phyloP scores from a whole-genome alignment of 2,329 filamentous ascomycete genomes.

The Cadophora sp. region DNA sequence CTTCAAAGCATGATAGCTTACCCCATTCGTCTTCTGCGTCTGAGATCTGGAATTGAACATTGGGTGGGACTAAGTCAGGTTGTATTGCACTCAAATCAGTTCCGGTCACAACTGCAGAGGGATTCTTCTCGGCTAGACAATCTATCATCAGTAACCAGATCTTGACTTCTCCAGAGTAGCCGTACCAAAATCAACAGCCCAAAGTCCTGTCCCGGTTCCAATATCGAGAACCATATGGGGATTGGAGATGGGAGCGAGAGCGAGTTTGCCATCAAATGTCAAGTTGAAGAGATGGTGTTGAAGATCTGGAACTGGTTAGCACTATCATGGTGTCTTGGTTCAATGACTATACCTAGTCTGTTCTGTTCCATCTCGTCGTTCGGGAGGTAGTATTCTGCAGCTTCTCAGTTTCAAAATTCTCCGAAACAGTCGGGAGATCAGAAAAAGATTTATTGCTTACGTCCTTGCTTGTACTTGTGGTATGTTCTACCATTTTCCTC shows the following conservation, averaged over 20 bases:
- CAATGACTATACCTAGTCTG: slow-evolving; percentile 23
- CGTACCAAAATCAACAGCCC: slow-evolving; percentile 45
- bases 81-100: slow-evolving; percentile 44
- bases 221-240: slow-evolving; percentile 48
- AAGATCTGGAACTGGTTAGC: slow-evolving; percentile 27
- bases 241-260: slow-evolving; percentile 39
- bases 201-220: slow-evolving; percentile 51
- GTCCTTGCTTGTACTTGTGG: slow-evolving; percentile 17
- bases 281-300: slow-evolving; percentile 34
- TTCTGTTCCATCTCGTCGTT: slow-evolving; percentile 33
- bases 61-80: slow-evolving; percentile 44
- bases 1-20: not conserved
- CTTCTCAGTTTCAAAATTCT: slow-evolving; percentile 4
- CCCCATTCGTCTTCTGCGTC: slow-evolving; percentile 24
- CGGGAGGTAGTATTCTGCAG: slow-evolving; percentile 32
- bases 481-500: slow-evolving; percentile 21
- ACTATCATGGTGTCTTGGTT: not conserved
- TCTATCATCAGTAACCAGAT: slow-evolving; percentile 23
- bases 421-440: not conserved
- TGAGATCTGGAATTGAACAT: slow-evolving; percentile 21
- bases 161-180: not conserved
- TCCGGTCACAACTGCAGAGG: slow-evolving; percentile 39
- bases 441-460: not conserved
- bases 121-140: slow-evolving; percentile 29
- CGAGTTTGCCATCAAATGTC: slow-evolving; percentile 32